Conservation (phyloP, 2,329 filamentous ascomycete species). For the Diaporthe ampelina region DNA sequence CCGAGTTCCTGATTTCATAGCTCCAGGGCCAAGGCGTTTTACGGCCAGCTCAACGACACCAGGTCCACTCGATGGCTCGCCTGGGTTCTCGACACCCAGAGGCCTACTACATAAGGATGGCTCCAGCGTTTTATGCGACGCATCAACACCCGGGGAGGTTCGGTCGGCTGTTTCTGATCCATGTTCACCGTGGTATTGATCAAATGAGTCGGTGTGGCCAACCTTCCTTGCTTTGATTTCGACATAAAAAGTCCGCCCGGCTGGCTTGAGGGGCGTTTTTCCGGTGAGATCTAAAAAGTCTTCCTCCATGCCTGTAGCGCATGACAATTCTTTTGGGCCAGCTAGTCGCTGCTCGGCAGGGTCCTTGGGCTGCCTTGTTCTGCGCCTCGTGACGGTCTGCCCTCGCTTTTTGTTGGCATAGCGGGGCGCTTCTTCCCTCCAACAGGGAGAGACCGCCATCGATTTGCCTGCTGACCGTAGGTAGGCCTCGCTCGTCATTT, state of each 20-base stretch:
- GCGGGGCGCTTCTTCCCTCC: too few relatives aligned
- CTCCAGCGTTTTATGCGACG: not conserved
- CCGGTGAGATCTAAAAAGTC: slow-evolving; percentile 34
- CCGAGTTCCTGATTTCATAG: not conserved
- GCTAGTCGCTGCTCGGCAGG: not conserved
- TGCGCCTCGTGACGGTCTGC: not conserved
- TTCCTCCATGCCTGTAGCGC: slow-evolving; percentile 14
- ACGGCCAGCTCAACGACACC: not conserved
- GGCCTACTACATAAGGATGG: not conserved
- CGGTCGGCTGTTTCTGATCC: not conserved
- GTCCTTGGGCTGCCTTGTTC: not conserved
- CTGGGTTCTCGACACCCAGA: not conserved
- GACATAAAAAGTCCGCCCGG: slow-evolving; percentile 33
- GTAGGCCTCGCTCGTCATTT: not conserved
- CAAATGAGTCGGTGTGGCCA: not conserved
- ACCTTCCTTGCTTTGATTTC: slow-evolving; percentile 33
- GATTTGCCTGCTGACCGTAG: not conserved
- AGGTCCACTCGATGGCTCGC: not conserved
- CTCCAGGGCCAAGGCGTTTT: not conserved
- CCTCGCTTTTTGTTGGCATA: not conserved
- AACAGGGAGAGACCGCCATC: not conserved
- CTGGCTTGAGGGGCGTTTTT: not conserved
- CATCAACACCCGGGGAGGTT: not conserved
- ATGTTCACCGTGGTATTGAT: not conserved
- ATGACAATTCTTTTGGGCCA: not conserved